Evolutionary conservation across 768 basidiomycete species (phyloP), one percentile per base, ranked within the genome.

Genomic region (Amanita pallidorosea): DNA sequence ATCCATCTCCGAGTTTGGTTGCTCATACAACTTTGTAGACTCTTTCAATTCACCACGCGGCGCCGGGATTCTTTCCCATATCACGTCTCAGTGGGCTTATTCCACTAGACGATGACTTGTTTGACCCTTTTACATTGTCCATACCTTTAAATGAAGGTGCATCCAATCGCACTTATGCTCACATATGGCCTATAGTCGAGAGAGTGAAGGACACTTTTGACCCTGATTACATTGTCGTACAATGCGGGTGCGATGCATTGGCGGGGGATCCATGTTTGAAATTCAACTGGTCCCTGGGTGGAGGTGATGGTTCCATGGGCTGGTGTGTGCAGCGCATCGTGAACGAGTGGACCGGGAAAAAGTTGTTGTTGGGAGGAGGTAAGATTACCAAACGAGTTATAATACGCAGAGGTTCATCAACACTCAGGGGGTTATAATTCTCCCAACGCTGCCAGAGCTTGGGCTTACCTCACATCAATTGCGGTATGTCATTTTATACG

Each of bases 181-280:
- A 75, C 1, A 68, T 92, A 18, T 92, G 85, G 82, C 62, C 70
- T 0, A 62, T 76, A 41, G 68, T 96, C 15, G 80, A 88, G 56
- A 64, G 64, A 2, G 67, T 93, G 20, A 76, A 65, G 53, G 66
- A 71, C 11, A 70, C 74, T 0, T 93, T 85, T 62, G 59, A 67
- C 3, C 93, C 93, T 0, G 86, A 94, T 56, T 88, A 77, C 57
- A 63, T 90, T 12, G 75, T 95, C 0, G 59, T 96, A 0, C 92
- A 96, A 59, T 90, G 91, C 51, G 94, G 94, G 2, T 79, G 81
- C 1, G 94, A 97, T 56, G 89, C 82, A 0, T 74, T 98, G 2
- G 82, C 89, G 1, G 89, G 85, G 0, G 94, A 96, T 63, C 84
- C 86, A 1, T 82, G 83, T 65, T 74, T 75, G 4, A 74, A 77